A percentile compares a stretch with the other conserved stretches of the same genome.
Evolutionary conservation across 1,284 basidiomycete species (phyloP).

Genomic region (Mycena sp.): DNA sequence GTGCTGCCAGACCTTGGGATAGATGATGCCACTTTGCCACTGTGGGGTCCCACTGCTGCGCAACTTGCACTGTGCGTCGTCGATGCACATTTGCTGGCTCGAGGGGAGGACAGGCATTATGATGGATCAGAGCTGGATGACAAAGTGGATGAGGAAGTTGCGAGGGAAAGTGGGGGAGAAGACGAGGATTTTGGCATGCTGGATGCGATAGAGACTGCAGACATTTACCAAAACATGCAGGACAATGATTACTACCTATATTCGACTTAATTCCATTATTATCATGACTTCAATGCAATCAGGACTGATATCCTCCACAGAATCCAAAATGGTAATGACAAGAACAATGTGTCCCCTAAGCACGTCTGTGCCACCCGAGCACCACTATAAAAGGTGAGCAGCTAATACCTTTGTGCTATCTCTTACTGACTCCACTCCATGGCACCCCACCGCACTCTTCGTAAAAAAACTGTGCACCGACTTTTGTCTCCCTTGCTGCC

Average conservation of each 20-base stretch:
- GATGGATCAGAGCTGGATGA: background rate
- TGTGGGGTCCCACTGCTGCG: slow-evolving; percentile 2
- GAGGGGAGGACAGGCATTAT: slow-evolving; percentile 6
- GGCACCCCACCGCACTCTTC: background rate
- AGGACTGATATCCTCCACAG: too few species aligned
- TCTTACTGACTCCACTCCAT: background rate
- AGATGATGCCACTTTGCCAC: background rate
- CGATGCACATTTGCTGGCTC: background rate
- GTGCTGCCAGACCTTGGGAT: background rate
- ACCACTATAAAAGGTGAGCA: background rate
- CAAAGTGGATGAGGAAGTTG: background rate
- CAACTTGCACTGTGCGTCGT: background rate
- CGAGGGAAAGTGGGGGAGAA: background rate
- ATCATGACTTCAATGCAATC: too few species aligned
- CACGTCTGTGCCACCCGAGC: too few species aligned
- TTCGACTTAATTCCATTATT: too few species aligned
- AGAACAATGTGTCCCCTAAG: too few species aligned
- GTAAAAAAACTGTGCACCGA: background rate
- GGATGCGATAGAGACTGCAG: background rate
- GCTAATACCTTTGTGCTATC: too few species aligned
- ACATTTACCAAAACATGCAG: background rate
- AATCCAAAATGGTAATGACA: too few species aligned
- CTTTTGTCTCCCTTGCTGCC: background rate
- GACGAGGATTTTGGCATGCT: background rate
- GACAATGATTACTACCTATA: too few species aligned